Percentiles rank a stretch among this genome's conserved stretches.
These are phyloP conservation scores for Lepiota subincarnata DNA, from an alignment of 768 basidiomycete species.

Conservation along the genomic window DNA sequence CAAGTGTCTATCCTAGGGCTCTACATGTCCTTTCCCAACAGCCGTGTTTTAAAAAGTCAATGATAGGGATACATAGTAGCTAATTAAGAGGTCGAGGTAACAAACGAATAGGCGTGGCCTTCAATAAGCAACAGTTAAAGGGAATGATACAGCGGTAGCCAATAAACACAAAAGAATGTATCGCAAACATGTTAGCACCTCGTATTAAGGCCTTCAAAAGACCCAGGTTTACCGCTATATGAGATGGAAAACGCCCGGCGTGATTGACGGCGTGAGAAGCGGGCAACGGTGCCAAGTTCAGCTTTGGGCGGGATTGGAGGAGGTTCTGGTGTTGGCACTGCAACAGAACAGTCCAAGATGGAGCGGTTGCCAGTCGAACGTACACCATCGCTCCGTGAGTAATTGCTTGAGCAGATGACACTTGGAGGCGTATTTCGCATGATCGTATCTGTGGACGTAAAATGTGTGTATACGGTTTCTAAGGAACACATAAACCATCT, in stretches of 20 bases:
- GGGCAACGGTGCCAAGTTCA: neutral
- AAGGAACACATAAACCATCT: neutral
- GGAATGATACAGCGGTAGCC: too few relatives aligned
- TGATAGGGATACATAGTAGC: too few relatives aligned
- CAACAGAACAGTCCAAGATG: neutral
- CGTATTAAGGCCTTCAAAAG: too few relatives aligned
- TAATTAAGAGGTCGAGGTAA: too few relatives aligned
- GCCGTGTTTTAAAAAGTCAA: too few relatives aligned
- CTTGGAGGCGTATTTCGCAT: constrained; percentile 23
- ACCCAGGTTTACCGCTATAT: too few relatives aligned
- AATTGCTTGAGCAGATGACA: constrained; percentile 25
- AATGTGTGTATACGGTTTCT: constrained; percentile 32
- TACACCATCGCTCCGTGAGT: constrained; percentile 18
- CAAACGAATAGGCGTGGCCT: too few relatives aligned
- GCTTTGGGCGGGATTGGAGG: constrained; percentile 24
- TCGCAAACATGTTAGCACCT: too few relatives aligned
- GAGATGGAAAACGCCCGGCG: neutral
- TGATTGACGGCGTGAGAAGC: neutral
- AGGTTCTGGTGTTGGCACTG: constrained; percentile 9
- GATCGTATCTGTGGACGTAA: constrained; percentile 34
- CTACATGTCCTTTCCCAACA: too few relatives aligned
- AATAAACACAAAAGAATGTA: too few relatives aligned
- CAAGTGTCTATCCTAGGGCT: too few relatives aligned
- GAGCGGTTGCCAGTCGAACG: constrained; percentile 11
- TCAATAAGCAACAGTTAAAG: too few relatives aligned